A percentile compares a stretch with the other conserved stretches of the same genome.
phyloP scores from a whole-genome alignment of 176 grass and related monocot genomes.

The Tillandsia leiboldiana region DNA sequence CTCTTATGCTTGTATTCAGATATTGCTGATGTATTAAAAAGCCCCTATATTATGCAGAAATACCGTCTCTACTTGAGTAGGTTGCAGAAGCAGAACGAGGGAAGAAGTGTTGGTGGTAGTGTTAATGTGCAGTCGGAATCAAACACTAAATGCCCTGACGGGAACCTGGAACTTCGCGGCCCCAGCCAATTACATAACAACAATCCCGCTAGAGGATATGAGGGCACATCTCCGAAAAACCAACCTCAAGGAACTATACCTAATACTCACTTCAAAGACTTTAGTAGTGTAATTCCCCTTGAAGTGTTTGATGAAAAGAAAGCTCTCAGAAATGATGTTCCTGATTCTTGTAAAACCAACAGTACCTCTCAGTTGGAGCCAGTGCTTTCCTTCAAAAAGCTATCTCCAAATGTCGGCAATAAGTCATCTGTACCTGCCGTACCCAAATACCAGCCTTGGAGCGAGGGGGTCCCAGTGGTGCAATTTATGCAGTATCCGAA shows the following conservation, averaged over 20 bases:
- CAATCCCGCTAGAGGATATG: slow-evolving; percentile 23
- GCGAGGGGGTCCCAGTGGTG: slow-evolving; percentile 33
- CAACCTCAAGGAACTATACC: slow-evolving; percentile 33
- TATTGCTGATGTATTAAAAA: slow-evolving; percentile 6
- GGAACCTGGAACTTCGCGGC: slow-evolving; percentile 41
- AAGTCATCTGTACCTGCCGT: slow-evolving; percentile 47
- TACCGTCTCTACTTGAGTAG: slow-evolving; percentile 97
- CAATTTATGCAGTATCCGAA: slow-evolving; percentile 86
- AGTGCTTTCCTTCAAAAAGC: slow-evolving; percentile 54
- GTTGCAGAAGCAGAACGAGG: slow-evolving; percentile 91
- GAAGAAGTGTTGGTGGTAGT: slow-evolving; percentile 31
- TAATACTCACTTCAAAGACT: slow-evolving; percentile 39
- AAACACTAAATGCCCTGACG: slow-evolving; percentile 33
- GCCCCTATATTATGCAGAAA: slow-evolving; percentile 59
- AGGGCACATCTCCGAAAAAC: slow-evolving; percentile 28
- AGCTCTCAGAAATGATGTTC: slow-evolving; percentile 24
- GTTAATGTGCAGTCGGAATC: slow-evolving; percentile 40
- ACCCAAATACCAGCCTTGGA: slow-evolving; percentile 42
- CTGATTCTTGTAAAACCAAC: slow-evolving; percentile 26
- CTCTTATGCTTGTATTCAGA: slow-evolving; percentile 8
- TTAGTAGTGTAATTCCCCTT: slow-evolving; percentile 22
- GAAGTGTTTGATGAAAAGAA: slow-evolving; percentile 24
- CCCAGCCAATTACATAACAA: slow-evolving; percentile 42
- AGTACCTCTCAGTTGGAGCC: slow-evolving; percentile 36
- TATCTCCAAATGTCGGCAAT: slow-evolving; percentile 36